These are phyloP conservation scores for Calamus simplicifolius DNA, from an alignment of 176 grass and related monocot species.

Conservation along the genomic window DNA sequence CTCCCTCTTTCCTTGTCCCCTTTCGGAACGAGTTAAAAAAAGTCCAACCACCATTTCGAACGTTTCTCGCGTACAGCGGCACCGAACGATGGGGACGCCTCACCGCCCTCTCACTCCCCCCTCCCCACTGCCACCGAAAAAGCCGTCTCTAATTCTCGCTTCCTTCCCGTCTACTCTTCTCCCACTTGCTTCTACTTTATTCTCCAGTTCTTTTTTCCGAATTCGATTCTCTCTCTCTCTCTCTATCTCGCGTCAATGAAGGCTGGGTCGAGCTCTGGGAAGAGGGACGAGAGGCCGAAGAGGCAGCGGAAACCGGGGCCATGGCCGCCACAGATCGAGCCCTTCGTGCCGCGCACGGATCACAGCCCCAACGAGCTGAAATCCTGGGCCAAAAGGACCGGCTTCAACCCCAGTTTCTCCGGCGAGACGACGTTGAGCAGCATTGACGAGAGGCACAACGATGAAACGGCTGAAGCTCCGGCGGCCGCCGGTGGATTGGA, in stretches of 20 bases:
- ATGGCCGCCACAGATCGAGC: slow-evolving; percentile 44
- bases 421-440: slow-evolving; percentile 33
- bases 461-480: background rate
- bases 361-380: slow-evolving; percentile 77
- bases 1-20: no score
- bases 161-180: slow-evolving; percentile 5
- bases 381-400: slow-evolving; percentile 86
- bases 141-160: background rate
- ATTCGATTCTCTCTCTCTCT: background rate
- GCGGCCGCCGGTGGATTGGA: slow-evolving; percentile 14
- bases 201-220: background rate
- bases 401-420: slow-evolving; percentile 62
- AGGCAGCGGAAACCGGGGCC: slow-evolving; percentile 18
- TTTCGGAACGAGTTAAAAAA: no score
- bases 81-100: background rate
- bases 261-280: slow-evolving; percentile 23
- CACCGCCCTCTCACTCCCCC: slow-evolving; percentile 23
- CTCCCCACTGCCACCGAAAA: slow-evolving; percentile 1
- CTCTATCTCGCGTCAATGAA: background rate
- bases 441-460: background rate
- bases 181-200: background rate
- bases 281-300: background rate
- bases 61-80: no score
- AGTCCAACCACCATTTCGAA: no score
- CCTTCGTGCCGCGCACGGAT: slow-evolving; percentile 54